Evolutionary conservation across 257 asterid species (phyloP).

Genomic region (Henckelia pumila): DNA sequence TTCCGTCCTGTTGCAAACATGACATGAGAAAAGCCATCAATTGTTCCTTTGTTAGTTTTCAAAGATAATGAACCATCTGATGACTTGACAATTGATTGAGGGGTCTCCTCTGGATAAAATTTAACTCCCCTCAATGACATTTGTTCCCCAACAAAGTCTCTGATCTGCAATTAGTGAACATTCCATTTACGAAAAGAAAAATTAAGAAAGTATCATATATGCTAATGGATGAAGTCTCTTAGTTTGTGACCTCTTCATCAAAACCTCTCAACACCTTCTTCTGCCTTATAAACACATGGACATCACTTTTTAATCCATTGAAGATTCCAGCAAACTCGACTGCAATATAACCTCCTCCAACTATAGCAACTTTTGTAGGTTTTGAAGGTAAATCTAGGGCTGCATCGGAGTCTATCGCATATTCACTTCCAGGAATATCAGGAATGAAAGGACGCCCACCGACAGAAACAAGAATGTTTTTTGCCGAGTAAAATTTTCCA

Average conservation of each 20-base stretch:
- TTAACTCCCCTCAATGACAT: slow-evolving; percentile 86
- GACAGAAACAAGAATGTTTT: slow-evolving; percentile 81
- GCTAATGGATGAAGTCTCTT: slow-evolving; percentile 10
- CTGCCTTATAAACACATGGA: slow-evolving; percentile 93
- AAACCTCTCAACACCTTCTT: slow-evolving; percentile 88
- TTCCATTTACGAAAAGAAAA: slow-evolving; percentile 17
- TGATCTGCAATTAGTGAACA: slow-evolving; percentile 52
- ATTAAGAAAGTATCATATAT: slow-evolving; percentile 17
- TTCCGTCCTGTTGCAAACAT: slow-evolving; percentile 95
- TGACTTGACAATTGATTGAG: slow-evolving; percentile 73
- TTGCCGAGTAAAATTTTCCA: slow-evolving; percentile 88
- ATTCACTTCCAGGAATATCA: slow-evolving; percentile 89
- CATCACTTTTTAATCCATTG: slow-evolving; percentile 80
- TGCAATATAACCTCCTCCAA: slow-evolving; percentile 98
- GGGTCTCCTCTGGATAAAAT: slow-evolving; percentile 80
- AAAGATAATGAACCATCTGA: slow-evolving; percentile 75
- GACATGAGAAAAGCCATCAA: slow-evolving; percentile 86
- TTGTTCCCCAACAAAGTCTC: slow-evolving; percentile 90
- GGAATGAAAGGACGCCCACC: slow-evolving; percentile 98
- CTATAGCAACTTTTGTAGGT: slow-evolving; percentile 83
- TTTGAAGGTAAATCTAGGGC: slow-evolving; percentile 91
- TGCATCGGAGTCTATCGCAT: slow-evolving; percentile 89
- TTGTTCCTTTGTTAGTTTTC: slow-evolving; percentile 83
- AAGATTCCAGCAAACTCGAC: slow-evolving; percentile 99
- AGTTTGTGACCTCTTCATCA: slow-evolving; percentile 75